A percentile compares a stretch with the other conserved stretches of the same genome.
Evolutionary conservation across 495 filamentous ascomycete genomes (phyloP).

Genomic region (Choiromyces venosus): DNA sequence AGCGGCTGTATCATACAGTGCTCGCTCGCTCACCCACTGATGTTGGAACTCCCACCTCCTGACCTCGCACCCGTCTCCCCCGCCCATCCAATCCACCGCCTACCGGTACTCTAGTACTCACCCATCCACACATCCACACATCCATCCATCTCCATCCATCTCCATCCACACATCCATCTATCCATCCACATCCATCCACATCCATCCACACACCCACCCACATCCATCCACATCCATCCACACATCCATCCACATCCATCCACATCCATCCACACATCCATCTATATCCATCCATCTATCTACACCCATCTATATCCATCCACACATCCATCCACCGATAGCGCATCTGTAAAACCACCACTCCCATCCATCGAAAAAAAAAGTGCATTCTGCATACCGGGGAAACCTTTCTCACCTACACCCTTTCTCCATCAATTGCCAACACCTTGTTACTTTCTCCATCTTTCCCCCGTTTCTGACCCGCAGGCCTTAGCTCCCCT

Average conservation of each 20-base stretch:
- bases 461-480: not conserved
- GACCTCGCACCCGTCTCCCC: too few species aligned
- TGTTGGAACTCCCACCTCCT: too few species aligned
- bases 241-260: not conserved
- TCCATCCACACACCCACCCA: too few species aligned
- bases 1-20: too few species aligned
- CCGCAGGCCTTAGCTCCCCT: not conserved
- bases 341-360: too few species aligned
- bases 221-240: not conserved
- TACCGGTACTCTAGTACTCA: too few species aligned
- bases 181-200: not conserved
- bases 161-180: not conserved
- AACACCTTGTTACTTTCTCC: too few species aligned
- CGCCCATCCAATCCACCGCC: too few species aligned
- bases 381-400: not conserved
- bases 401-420: not conserved
- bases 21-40: too few species aligned
- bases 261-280: too few species aligned
- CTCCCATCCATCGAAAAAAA: not conserved
- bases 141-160: not conserved
- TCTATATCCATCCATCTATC: not conserved
- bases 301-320: not conserved
- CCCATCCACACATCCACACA: not conserved
- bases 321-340: not conserved
- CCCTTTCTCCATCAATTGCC: not conserved